These are phyloP conservation scores for Rubus idaeus DNA, from an alignment of 306 rosid species.

Conservation along the genomic window DNA sequence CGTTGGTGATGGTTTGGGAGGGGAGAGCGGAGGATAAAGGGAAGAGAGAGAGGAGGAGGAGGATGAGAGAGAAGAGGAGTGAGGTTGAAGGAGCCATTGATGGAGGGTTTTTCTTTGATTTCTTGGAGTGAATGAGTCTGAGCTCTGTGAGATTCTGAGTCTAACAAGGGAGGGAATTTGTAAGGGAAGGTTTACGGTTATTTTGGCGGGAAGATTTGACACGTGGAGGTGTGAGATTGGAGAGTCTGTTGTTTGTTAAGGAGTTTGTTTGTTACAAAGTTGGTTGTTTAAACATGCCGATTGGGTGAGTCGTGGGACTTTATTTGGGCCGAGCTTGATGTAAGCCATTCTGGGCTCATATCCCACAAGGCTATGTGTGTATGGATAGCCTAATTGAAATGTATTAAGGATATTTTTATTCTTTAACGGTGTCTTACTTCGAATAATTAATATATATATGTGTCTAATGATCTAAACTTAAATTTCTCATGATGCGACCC, in stretches of 20 bases:
- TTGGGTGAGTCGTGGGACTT: not conserved
- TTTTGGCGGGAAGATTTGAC: constrained; percentile 13
- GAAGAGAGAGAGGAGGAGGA: constrained; percentile 25
- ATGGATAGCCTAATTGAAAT: too few relatives aligned
- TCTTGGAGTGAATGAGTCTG: constrained; percentile 4
- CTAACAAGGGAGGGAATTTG: not conserved
- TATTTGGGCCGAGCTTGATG: not conserved
- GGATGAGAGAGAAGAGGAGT: constrained; percentile 22
- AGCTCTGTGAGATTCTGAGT: not conserved
- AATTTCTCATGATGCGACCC: too few relatives aligned
- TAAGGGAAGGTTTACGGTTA: not conserved
- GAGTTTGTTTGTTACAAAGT: not conserved
- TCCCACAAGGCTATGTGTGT: too few relatives aligned
- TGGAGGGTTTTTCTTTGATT: not conserved
- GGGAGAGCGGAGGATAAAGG: constrained; percentile 28
- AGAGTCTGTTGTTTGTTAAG: not conserved
- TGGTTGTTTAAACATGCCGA: not conserved
- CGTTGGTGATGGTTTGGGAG: constrained; percentile 44
- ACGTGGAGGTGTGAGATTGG: not conserved
- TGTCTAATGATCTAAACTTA: too few relatives aligned
- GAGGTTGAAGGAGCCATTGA: constrained; percentile 40
- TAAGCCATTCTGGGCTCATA: too few relatives aligned
- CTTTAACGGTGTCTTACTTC: too few relatives aligned
- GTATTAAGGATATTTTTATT: too few relatives aligned
- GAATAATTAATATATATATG: too few relatives aligned